Percentiles rank a stretch among this genome's conserved stretches.
These are phyloP conservation scores for Wickerhamiella sorbophila DNA, from an alignment of 805 yeast species.

Conservation along the genomic window DNA sequence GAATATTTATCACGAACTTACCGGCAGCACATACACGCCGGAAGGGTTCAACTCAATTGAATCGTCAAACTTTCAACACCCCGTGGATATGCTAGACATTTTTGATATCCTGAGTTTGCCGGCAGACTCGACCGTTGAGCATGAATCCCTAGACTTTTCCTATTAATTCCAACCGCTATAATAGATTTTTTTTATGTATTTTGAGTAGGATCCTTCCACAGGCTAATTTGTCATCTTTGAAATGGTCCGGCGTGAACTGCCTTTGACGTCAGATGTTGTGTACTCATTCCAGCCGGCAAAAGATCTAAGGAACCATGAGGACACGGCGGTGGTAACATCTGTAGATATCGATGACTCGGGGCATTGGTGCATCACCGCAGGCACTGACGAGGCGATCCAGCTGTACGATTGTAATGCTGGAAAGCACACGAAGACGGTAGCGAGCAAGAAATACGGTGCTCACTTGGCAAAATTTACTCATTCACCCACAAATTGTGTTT, in stretches of 20 bases:
- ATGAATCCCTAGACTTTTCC: not conserved
- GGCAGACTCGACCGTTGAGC: not conserved
- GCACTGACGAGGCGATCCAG: conserved; percentile 71
- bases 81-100: conserved; percentile 6
- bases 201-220: too few species aligned
- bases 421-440: conserved; percentile 41
- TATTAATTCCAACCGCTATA: too few species aligned
- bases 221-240: not conserved
- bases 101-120: conserved; percentile 5
- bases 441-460: conserved; percentile 84
- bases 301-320: conserved; percentile 2
- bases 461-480: conserved; percentile 77
- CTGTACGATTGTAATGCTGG: conserved; percentile 67
- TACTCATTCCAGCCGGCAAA: conserved; percentile 7
- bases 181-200: too few species aligned
- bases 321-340: conserved; percentile 23
- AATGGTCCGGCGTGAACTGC: not conserved
- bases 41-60: conserved; percentile 11
- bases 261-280: not conserved
- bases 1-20: conserved; percentile 41
- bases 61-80: conserved; percentile 4
- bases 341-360: conserved; percentile 74
- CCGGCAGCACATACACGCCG: conserved; percentile 27
- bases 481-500: conserved; percentile 53
- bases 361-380: conserved; percentile 55